Base-by-base conservation (phyloP, 139 green algal species). In the Chlamydomonas sphaeroides region DNA sequence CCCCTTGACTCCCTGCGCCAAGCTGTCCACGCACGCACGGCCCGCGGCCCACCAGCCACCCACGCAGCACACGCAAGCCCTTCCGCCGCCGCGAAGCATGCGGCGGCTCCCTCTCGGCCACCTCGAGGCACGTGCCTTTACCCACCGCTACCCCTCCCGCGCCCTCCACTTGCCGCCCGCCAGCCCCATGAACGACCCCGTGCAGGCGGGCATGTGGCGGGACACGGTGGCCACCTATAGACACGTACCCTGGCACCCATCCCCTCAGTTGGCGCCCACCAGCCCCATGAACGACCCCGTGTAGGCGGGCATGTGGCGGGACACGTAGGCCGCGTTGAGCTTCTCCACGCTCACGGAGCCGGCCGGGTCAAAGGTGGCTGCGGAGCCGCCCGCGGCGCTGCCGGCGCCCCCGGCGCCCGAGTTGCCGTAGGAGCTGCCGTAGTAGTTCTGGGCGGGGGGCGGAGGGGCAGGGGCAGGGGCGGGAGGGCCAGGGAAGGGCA, bases 311-410 rank as follows among this genome's bases (percentile, higher is more conserved):
- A 90, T 80, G 57, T 93, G 88, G 45, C 88, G 85, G 75, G 88
- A 79, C 53, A 94, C 87, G 78, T 88, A 94, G 1, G 85, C 86
- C 39, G 85, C 77, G 62, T 94, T 95, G 33, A 94, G 70, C 79
- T 91, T 92, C 63, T 93, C 88, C 10, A 93, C 78, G 65, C 90
- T 83, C 30, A 92, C 49, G 11, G 86, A 53, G 2, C 72, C 79
- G 18, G 88, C 68, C 0, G 89, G 90, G 65, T 92, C 91, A 53
- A 84, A 94, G 56, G 88, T 15, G 23, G 68, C 59, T 28, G n/a
- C 17, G 14, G 74, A 65, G 42, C 48, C 70, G 86, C 39, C 82
- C 57, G 42, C 73, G 48, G 32, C 83, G 38, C 65, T 26, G 48
- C 33, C 77, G 61, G 26, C 20, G 32, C 62, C 59, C 38, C 38